Base-by-base conservation (phyloP, 1,139 yeast species). In the Debaryomyces nepalensis region DNA sequence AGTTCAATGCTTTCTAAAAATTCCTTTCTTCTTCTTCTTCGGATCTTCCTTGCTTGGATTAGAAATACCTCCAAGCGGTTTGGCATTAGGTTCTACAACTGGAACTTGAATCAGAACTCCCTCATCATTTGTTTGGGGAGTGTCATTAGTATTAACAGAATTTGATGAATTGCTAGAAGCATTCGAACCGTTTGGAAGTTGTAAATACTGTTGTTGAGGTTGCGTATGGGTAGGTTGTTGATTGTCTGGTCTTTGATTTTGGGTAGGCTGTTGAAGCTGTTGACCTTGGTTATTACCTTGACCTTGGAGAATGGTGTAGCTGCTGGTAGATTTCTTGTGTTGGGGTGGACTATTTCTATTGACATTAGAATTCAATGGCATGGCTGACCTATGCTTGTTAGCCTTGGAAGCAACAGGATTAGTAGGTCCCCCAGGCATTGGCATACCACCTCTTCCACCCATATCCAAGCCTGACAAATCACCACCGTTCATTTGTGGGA, bases 391-490 rank as follows among this genome's bases (percentile, higher is more conserved):
- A 12, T 31, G 34, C 27, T 23, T 27, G 27, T 37, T 15, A n/a
- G 32, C 21, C 10, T 21, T 23, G 26, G 40, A 12, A 29, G 30
- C 32, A 7, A 14, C 21, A 14, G 32, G 39, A 15, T 26, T 39
- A 11, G 23, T 24, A 9, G 52, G 52, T 4, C 49, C 54, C 2
- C 55, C 56, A 0, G 71, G 66, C 58, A 59, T 58, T 38, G 77
- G 78, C 78, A 73, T 73, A 9, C 78, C 78, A n/a, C 76, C 78
- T 51, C 79, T 63, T 8, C 77, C 78, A 10, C 78, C 78, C 65
- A 71, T 63, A 53, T 73, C 78, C 23, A 72, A 50, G 3, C 73
- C 72, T 24, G 64, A 65, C 20, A 65, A 50, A 40, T 61, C 64
- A 8, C 66, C 69, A 36, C 66, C 69, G 35, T 56, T 59, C 59